phyloP scores from a whole-genome alignment of 768 basidiomycete genomes.

The Leccinum fibrillosum region DNA sequence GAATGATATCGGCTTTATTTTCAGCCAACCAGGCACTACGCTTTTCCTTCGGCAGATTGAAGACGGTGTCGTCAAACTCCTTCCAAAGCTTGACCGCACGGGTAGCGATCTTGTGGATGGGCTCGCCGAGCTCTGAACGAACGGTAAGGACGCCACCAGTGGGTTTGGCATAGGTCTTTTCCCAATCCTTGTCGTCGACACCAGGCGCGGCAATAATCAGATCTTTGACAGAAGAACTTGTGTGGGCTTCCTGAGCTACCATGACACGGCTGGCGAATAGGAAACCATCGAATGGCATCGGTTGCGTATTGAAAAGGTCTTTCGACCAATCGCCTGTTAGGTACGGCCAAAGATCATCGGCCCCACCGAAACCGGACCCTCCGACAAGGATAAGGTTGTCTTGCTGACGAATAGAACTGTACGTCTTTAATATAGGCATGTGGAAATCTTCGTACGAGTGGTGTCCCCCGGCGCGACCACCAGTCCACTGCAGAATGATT shows the following conservation, averaged over 20 bases:
- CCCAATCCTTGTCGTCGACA: conserved; percentile 87
- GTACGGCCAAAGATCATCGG: conserved; percentile 95
- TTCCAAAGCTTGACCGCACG: conserved; percentile 98
- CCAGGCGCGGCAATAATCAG: conserved; percentile 94
- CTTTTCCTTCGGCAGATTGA: conserved; percentile 96
- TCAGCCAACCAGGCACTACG: conserved; percentile 83
- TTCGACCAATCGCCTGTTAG: conserved; percentile 95
- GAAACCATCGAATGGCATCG: conserved; percentile 99
- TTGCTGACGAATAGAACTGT: conserved; percentile 85
- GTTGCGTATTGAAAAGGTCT: conserved; percentile 74
- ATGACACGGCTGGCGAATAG: conserved; percentile 96
- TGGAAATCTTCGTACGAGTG: conserved; percentile 99
- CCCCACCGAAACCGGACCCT: conserved; percentile 94
- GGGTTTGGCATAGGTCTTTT: conserved; percentile 89
- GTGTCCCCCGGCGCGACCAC: conserved; percentile 97
- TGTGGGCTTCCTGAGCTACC: conserved; percentile 97
- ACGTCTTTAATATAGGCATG: conserved; percentile 89
- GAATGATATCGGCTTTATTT: conserved; percentile 85
- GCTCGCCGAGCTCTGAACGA: conserved; percentile 95
- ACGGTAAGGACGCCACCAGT: conserved; percentile 97
- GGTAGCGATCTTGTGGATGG: conserved; percentile 98
- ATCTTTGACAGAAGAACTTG: conserved; percentile 91
- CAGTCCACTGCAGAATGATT: conserved; percentile 98
- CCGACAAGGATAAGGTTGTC: conserved; percentile 86
- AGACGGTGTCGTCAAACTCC: conserved; percentile 96